Evolutionary conservation across 441 rosid genomes (phyloP).

Genomic region (Iberis amara): DNA sequence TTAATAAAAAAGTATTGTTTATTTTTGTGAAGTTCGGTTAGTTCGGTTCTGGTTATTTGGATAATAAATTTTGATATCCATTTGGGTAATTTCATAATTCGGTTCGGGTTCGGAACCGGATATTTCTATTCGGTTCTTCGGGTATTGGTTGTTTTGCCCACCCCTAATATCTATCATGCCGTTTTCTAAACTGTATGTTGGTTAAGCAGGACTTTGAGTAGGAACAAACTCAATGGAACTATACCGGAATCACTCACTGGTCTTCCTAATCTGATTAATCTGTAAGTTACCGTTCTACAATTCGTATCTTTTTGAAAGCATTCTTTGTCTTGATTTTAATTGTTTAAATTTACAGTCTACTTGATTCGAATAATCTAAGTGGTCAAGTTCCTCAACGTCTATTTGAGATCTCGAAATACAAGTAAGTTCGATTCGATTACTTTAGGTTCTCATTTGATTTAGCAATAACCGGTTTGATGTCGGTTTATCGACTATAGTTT

Average conservation of each 20-base stretch:
- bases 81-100: too few species aligned
- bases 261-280: slow-evolving; percentile 59
- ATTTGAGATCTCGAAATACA: slow-evolving; percentile 58
- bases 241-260: slow-evolving; percentile 61
- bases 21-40: too few species aligned
- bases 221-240: slow-evolving; percentile 72
- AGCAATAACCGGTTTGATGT: slow-evolving; percentile 24
- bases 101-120: too few species aligned
- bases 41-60: too few species aligned
- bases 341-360: slow-evolving; percentile 51
- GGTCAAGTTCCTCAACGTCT: slow-evolving; percentile 71
- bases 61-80: too few species aligned
- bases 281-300: slow-evolving; percentile 42
- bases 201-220: slow-evolving; percentile 64
- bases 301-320: neutral
- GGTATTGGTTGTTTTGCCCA: too few species aligned
- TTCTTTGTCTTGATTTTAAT: slow-evolving; percentile 25
- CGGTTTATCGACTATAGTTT: slow-evolving; percentile 47
- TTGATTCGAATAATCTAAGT: slow-evolving; percentile 60
- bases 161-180: too few species aligned
- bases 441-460: neutral
- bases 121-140: too few species aligned
- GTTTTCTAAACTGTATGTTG: too few species aligned
- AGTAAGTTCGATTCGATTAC: slow-evolving; percentile 40
- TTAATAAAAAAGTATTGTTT: too few species aligned